Base-by-base conservation (phyloP, 2,329 filamentous ascomycete species). In the Elsinoe fawcettii region DNA sequence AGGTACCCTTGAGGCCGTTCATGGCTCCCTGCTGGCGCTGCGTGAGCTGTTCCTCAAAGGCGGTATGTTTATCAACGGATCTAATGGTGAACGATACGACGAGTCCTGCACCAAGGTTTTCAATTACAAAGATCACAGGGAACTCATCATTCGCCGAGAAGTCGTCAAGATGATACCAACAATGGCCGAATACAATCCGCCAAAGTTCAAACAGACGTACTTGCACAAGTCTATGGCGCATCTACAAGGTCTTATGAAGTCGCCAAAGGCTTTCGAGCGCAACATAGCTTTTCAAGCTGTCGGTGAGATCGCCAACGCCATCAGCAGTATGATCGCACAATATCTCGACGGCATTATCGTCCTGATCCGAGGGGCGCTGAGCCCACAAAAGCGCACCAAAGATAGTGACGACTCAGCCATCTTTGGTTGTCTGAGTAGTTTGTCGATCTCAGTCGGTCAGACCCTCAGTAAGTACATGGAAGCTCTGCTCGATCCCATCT, bases 391-490 rank as follows among this genome's bases (percentile, higher is more conserved):
- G 57, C 77, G 80, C 37, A 83, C 82, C 63, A 81, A 81, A 63
- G 71, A 75, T 27, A 75, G 78, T 51, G 80, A 84, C 53, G 83
- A 85, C 68, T 80, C 79, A 1, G 90, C 92, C 0, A 92, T 97
- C 60, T 97, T 97, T 66, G 89, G 96, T 72, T 99, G 93, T 72
- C 95, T 99, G 69, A 99, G 95, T 70, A 91, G 95, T 75, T 81
- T 99, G 55, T 90, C 93, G 0, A 87, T 95, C 46, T 93, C 93
- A 2, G 93, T 97, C 27, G 93, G 93, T 1, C 93, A 99, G 74
- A 93, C 92, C 0, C 78, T 99, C 55, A 97, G 90, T 79, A 99
- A 97, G 73, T 96, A 97, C 69, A 96, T 99, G 84, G 91, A 96
- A 69, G 88, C 91, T 11, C 76, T 99, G 25, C 80, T 99, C 8